Base-by-base conservation (phyloP, 1,284 basidiomycete species). In the Ustilago cynodontis region DNA sequence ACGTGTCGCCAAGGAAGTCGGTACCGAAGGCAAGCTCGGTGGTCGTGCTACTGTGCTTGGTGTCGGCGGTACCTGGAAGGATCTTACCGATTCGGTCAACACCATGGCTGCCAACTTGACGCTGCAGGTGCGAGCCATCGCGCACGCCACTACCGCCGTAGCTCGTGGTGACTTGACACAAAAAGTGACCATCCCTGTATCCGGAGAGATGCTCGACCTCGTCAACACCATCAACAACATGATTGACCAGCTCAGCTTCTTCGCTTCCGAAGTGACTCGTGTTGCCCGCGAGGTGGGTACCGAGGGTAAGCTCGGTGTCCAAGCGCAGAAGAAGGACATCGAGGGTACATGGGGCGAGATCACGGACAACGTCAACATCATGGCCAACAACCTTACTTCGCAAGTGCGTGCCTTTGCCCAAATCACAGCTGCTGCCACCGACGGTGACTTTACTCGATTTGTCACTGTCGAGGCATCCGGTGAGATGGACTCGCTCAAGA, bases 401-500 rank as follows among this genome's bases (percentile, higher is more conserved):
- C 96, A 99, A 91, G 97, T 99, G 68, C 92, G 97, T 87, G 97
- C 97, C 20, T 99, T 99, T 85, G 97, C 96, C 0, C 96, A 99
- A 87, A 99, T 99, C 84, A 96, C 94, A 0, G 95, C 96, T 0
- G 97, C 97, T 1, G 97, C 97, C 16, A 98, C 96, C 88, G 96
- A 98, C 85, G 97, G 97, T 71, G 97, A 99, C 88, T 99, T 98
- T 87, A 96, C 94, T 22, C 91, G 95, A 22, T 99, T 99, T 89
- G 98, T 99, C 88, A 99, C 97, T 18, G 96, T 99, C 85, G 96
- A 99, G 85, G 97, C 96, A 0, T 93, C 91, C 65, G 97, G 97
- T 64, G 97, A 99, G 87, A 98, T 99, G 97, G 96, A 99, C 88
- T 95, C 93, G 71, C 90, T 99, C 88, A 99, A 99, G 90, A 98